A percentile compares a stretch with the other conserved stretches of the same genome.
These are phyloP conservation scores for Ustilago loliicola DNA, from an alignment of 1,284 basidiomycete genomes.

Conservation along the genomic window DNA sequence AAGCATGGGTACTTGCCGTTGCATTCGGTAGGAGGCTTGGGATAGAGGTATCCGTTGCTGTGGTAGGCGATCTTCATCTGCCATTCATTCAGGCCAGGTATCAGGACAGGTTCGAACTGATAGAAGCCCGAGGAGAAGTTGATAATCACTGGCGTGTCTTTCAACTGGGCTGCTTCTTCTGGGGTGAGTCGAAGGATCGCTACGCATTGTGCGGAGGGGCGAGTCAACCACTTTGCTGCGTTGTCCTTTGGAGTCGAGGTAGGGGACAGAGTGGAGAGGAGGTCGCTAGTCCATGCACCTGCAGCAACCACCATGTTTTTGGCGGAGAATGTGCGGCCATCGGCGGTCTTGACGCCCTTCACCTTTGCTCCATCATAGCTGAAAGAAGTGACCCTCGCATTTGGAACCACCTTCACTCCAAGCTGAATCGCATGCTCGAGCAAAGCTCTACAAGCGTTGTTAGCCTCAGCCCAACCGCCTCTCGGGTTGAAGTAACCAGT, in stretches of 20 bases:
- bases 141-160: constrained; percentile 79
- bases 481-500: constrained; percentile 80
- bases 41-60: constrained; percentile 76
- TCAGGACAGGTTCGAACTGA: constrained; percentile 76
- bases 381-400: constrained; percentile 74
- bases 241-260: constrained; percentile 28
- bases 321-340: constrained; percentile 76
- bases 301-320: constrained; percentile 78
- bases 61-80: constrained; percentile 81
- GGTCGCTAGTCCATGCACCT: constrained; percentile 85
- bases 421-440: constrained; percentile 76
- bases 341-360: constrained; percentile 77
- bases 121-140: constrained; percentile 75
- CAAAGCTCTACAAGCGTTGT: constrained; percentile 77
- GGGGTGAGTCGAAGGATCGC: constrained; percentile 80
- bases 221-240: constrained; percentile 20
- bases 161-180: constrained; percentile 79
- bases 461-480: constrained; percentile 87
- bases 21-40: constrained; percentile 61
- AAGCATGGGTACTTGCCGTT: constrained; percentile 25
- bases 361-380: constrained; percentile 72
- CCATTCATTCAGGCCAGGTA: constrained; percentile 60
- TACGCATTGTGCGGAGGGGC: constrained; percentile 76
- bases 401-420: constrained; percentile 77
- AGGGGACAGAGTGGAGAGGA: constrained; percentile 73